These are phyloP conservation scores for Populus hybrid DNA, from an alignment of 441 rosid genomes.

Conservation along the genomic window DNA sequence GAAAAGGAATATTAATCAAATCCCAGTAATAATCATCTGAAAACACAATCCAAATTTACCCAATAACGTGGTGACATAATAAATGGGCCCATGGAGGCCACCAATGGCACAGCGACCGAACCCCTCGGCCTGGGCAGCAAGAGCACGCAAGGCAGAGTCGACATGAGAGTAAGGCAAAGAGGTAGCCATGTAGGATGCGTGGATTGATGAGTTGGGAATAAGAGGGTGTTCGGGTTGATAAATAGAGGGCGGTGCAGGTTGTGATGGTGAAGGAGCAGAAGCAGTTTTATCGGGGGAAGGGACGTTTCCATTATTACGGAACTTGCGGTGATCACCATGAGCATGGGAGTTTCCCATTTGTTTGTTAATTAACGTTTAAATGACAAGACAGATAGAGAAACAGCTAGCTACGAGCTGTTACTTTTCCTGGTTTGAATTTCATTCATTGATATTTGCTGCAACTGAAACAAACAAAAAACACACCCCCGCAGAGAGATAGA, in stretches of 20 bases:
- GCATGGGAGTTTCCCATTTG: constrained; percentile 21
- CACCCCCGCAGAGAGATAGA: neutral
- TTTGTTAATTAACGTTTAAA: neutral
- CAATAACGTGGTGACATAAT: constrained; percentile 58
- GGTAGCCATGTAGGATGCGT: constrained; percentile 20
- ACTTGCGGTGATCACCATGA: constrained; percentile 34
- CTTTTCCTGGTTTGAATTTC: neutral
- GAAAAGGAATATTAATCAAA: neutral
- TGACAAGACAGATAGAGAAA: neutral
- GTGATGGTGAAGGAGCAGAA: constrained; percentile 15
- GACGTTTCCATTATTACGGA: constrained; percentile 26
- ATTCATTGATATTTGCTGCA: neutral
- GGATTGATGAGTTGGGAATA: neutral
- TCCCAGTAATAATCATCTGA: neutral
- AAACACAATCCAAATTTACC: constrained; percentile 33
- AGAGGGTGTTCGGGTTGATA: neutral
- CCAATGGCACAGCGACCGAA: constrained; percentile 80
- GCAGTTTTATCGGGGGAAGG: constrained; percentile 19
- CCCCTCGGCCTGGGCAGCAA: constrained; percentile 83
- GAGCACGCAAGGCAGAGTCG: constrained; percentile 63
- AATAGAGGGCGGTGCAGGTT: neutral
- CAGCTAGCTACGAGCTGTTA: neutral
- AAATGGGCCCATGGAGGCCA: constrained; percentile 67
- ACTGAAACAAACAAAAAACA: neutral
- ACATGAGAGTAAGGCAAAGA: constrained; percentile 57